These are phyloP conservation scores for Solanum arcanum DNA, from an alignment of 257 asterid genomes.

Conservation along the genomic window DNA sequence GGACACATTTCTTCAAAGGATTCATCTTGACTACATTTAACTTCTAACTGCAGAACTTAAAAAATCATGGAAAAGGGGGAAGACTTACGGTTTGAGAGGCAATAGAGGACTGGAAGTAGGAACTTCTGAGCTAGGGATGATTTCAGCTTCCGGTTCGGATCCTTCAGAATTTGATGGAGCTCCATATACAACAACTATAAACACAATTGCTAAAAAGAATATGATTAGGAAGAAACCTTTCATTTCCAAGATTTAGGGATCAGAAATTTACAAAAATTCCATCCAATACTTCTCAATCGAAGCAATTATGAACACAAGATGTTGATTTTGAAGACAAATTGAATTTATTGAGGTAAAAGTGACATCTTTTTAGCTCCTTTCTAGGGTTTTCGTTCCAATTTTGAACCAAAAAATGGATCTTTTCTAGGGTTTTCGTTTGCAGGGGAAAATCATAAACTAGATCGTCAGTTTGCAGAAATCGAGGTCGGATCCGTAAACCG, in stretches of 20 bases:
- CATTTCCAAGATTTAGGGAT: constrained; percentile 12
- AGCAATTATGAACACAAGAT: not conserved
- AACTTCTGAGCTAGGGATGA: not conserved
- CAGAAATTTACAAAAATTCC: not conserved
- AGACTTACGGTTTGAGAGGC: constrained; percentile 51
- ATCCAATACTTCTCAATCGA: not conserved
- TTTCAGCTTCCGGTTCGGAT: constrained; percentile 24
- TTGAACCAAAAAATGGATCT: not conserved
- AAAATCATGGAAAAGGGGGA: not conserved
- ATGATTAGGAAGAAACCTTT: constrained; percentile 28
- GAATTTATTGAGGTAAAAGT: not conserved
- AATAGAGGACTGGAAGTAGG: constrained; percentile 13
- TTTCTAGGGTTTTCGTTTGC: not conserved
- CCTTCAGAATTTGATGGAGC: constrained; percentile 21
- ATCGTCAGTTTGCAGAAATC: not conserved
- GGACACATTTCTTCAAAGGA: not conserved
- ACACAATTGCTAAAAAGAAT: constrained; percentile 27
- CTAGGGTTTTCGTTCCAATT: not conserved
- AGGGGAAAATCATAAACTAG: not conserved
- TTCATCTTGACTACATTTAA: not conserved
- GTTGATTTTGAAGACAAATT: not conserved
- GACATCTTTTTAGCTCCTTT: not conserved
- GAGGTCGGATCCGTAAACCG: not conserved
- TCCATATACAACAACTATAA: constrained; percentile 37
- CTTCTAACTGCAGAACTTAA: not conserved